Conservation (phyloP, 805 yeast genomes). For the Lachancea mirantina region DNA sequence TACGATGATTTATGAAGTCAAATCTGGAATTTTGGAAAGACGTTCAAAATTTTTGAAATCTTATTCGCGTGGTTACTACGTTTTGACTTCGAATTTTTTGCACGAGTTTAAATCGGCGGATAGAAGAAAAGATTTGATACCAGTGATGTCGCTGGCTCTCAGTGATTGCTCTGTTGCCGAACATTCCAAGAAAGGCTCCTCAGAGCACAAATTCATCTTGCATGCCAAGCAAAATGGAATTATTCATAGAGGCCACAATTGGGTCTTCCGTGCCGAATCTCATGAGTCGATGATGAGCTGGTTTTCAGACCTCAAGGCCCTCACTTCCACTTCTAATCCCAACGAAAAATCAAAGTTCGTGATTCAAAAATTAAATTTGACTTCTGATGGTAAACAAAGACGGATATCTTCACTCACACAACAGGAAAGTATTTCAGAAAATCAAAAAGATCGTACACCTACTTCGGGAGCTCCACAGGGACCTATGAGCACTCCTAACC, state of each 20-base stretch:
- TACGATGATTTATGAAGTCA: slow-evolving; percentile 57
- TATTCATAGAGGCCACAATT: slow-evolving; percentile 76
- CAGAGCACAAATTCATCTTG: slow-evolving; percentile 70
- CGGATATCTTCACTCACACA: slow-evolving; percentile 3
- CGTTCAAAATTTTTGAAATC: slow-evolving; percentile 86
- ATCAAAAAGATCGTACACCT: slow-evolving; percentile 8
- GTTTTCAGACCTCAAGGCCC: slow-evolving; percentile 68
- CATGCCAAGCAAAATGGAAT: slow-evolving; percentile 69
- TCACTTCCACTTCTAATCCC: slow-evolving; percentile 59
- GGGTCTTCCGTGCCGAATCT: slow-evolving; percentile 90
- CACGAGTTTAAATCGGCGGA: slow-evolving; percentile 87
- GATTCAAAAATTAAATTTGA: slow-evolving; percentile 20
- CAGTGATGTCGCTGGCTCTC: slow-evolving; percentile 74
- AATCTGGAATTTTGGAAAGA: slow-evolving; percentile 79
- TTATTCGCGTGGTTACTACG: slow-evolving; percentile 88
- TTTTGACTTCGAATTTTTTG: slow-evolving; percentile 76
- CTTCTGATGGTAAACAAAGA: slow-evolving; percentile 7
- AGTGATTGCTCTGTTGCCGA: slow-evolving; percentile 78
- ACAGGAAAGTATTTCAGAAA: slow-evolving; percentile 1
- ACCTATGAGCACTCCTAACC: slow-evolving; percentile 8
- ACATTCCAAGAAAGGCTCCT: slow-evolving; percentile 67
- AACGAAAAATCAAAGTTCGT: slow-evolving; percentile 47
- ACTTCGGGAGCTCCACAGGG: neutral
- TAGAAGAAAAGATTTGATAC: slow-evolving; percentile 70
- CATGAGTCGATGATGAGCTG: slow-evolving; percentile 75